Base-by-base conservation (phyloP, 176 grass and related monocot genomes). In the Typha latifolia region DNA sequence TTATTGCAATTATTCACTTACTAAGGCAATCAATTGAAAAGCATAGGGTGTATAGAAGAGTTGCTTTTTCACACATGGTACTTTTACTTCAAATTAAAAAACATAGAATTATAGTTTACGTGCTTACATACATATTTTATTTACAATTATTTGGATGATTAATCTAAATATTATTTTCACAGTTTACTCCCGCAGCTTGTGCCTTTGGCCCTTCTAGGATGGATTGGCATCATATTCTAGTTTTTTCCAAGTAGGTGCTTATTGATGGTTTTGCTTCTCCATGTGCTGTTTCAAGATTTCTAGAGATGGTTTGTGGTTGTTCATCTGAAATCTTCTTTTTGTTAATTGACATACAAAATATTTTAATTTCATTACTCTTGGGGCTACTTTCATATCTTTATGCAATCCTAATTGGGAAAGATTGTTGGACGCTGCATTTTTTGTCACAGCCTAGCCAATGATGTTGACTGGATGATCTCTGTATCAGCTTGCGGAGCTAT, bases 151-250 rank as follows among this genome's bases (percentile, higher is more conserved):
- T 7, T 37, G 2, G 7, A 37, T 4, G 51, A 67, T 2, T 32
- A 74, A 77, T 63, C 8, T 34, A 1, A 37, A 50, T 20, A 3
- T 9, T 78, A 48, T 10, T 56, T 31, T 89, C 77, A 74, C 79
- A 93, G 89, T 99, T 87, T 83, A 83, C 90, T 49, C 94, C 94
- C 0, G 89, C 94, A 49, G 78, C 84, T 72, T 93, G 89, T 64
- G 94, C 81, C 48, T 99, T 85, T 19, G 94, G 94, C 72, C 50
- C 66, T 75, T 99, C 94, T 63, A 90, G 70, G 82, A 62, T 22
- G 12, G 68, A 87, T 81, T 99, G 89, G 89, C 89, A 87, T 64
- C 82, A 61, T 52, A 70, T 77, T 55, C 69, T 99, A 73, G 86
- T 76, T 72, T 72, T 82, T 77, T 85, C 86, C 57, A 87, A 69